Base-by-base conservation (phyloP, 441 rosid genomes). In the Dalechampia spathulata region DNA sequence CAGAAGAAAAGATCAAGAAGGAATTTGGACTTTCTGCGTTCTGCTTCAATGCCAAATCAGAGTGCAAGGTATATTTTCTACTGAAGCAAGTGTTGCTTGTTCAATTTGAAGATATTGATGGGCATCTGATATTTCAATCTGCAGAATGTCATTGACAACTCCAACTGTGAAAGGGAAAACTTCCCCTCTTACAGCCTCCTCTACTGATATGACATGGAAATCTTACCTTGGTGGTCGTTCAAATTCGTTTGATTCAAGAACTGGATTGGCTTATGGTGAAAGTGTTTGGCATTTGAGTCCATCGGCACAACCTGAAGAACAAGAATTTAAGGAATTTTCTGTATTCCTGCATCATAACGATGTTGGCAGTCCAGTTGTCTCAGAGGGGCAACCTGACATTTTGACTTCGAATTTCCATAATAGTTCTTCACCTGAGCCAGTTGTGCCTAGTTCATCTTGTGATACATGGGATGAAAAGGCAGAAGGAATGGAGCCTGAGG, bases 381-480 rank as follows among this genome's bases (percentile, higher is more conserved):
- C 68, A 45, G 70, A 71, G 68, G 74, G 64, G 70, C 72, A 68
- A 65, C 64, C 68, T 55, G 71, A 49, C 61, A 63, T 58, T 49
- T 60, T 52, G 9, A 65, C 76, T 48, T 72, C 71, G 45, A 63
- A 32, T 61, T 65, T 68, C 45, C 66, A 61, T 51, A 49, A 26
- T 47, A 57, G 64, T 74, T 79, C 77, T 47, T 70, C 74, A 5
- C 71, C 71, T 49, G 78, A 77, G 57, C 69, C 37, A 52, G 49
- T 67, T 56, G 72, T 61, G 30, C 74, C 50, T 34, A 65, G 70
- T 53, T 76, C 86, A 58, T 68, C 84, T 69, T 72, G 69, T 70
- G 81, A 81, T 62, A 75, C 68, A 5, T 84, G 91, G 96, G 98
- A 83, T 67, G 95, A 88, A 70, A 92, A 88, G 76, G 76, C 62